Base-by-base conservation (phyloP, 805 yeast genomes). In the Candida qinlingensis region DNA sequence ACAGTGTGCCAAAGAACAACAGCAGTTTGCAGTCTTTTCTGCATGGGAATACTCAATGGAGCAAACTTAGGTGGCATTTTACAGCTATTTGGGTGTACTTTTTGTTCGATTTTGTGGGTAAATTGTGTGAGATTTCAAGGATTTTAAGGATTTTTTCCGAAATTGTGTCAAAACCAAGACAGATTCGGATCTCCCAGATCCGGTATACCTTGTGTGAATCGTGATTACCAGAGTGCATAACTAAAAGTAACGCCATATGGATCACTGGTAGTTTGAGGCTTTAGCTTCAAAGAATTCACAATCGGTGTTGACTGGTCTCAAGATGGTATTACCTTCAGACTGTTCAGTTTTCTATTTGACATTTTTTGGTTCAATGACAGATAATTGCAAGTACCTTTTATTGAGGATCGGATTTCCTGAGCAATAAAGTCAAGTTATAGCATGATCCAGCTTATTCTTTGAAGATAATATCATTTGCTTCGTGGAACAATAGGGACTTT, bases 1-100 rank as follows among this genome's bases (percentile, higher is more conserved):
- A 87, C 72, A 2, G 85, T 77, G 65, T 89, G 96, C 79, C 88
- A 77, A 3, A 87, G 73, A 11, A 88, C 78, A 1, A 81, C 80
- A 4, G 83, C 58, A 0, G 92, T 87, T 55, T 89, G 84, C 13
- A 81, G 58, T 43, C 96, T 67, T 52, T 83, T 71, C 29, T 66
- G 59, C 45, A 77, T 55, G 1, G 92, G 87, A 3, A 82, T 76
- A 13, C 64, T 68, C 45, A 73, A 67, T 6, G 84, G 87, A 4
- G 85, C 85, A 58, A 77, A 58, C 31, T 42, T 47, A 1, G 49
- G 13, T 19, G 41, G 13, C 47, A 44, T 47, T 37, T 34, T 8
- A 31, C 11, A 8, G 34, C 8, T 11, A 8, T 31, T 31, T 31
- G 11, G 11, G 3, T 11, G 34, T 8, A 8, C 11, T 31, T 31